phyloP scores from a whole-genome alignment of 2,329 filamentous ascomycete genomes.

The Stromatinia cepivora region DNA sequence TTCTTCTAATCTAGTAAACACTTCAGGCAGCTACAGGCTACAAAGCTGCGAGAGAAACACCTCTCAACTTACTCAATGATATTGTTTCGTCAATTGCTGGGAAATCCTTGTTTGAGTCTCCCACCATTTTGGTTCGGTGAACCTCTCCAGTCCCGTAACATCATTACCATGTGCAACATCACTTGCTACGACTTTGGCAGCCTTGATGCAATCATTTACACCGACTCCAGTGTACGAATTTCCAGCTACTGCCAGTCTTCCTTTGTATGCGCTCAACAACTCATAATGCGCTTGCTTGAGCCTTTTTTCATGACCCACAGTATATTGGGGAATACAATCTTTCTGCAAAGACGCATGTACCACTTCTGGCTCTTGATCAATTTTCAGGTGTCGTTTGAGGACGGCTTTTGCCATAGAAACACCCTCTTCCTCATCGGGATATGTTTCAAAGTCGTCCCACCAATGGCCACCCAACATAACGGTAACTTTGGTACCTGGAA shows the following conservation, averaged over 20 bases:
- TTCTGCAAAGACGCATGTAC: conserved; percentile 60
- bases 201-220: conserved; percentile 56
- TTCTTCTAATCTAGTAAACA: not conserved
- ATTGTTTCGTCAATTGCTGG: not conserved
- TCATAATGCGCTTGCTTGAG: conserved; percentile 39
- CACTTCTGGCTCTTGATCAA: conserved; percentile 61
- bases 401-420: conserved; percentile 68
- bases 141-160: conserved; percentile 44
- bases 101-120: not conserved
- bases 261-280: conserved; percentile 37
- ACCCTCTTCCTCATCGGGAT: conserved; percentile 66
- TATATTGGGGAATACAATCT: conserved; percentile 89
- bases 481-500: conserved; percentile 76
- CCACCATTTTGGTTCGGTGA: conserved; percentile 8
- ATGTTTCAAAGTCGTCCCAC: conserved; percentile 66
- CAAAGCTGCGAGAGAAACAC: not conserved
- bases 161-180: conserved; percentile 42
- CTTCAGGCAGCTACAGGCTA: not conserved
- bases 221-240: conserved; percentile 51
- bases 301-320: conserved; percentile 63
- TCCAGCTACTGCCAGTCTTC: conserved; percentile 46
- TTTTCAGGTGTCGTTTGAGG: conserved; percentile 71
- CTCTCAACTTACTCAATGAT: not conserved
- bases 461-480: conserved; percentile 95
- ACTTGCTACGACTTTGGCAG: conserved; percentile 55